These are phyloP conservation scores for Alternaria ventricosa DNA, from an alignment of 2,329 filamentous ascomycete species.

Conservation along the genomic window DNA sequence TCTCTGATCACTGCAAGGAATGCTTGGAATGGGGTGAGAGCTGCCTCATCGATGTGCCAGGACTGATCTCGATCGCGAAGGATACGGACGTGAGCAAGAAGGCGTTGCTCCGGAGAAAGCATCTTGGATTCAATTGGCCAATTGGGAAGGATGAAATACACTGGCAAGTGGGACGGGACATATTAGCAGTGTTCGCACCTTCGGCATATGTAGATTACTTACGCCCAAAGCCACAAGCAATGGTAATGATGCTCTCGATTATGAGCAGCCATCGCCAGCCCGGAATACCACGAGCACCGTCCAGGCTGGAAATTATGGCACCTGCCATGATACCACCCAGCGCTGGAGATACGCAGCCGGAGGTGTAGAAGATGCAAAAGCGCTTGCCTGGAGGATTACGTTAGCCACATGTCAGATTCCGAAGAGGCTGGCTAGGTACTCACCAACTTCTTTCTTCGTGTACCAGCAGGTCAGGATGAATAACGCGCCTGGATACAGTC, in stretches of 20 bases:
- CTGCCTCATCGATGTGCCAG: neutral
- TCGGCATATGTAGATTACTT: neutral
- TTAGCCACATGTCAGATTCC: neutral
- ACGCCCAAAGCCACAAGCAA: neutral
- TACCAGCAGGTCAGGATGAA: neutral
- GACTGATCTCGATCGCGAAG: neutral
- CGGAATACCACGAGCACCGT: constrained; percentile 3
- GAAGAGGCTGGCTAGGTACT: neutral
- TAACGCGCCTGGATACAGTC: neutral
- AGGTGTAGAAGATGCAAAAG: constrained; percentile 9
- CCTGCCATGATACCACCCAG: constrained; percentile 8
- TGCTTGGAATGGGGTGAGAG: constrained; percentile 2
- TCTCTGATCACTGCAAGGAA: constrained; percentile 4
- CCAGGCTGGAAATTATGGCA: constrained; percentile 4
- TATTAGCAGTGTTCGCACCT: neutral
- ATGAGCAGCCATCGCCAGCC: constrained; percentile 7
- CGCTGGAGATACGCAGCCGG: constrained; percentile 6
- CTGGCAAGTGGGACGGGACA: neutral
- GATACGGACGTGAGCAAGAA: constrained; percentile 7
- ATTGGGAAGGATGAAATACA: constrained; percentile 2
- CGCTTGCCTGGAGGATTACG: constrained; percentile 3
- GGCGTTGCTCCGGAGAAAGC: neutral
- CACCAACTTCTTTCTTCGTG: neutral
- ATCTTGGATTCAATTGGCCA: neutral
- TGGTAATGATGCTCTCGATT: neutral